Conservation (phyloP, 2,329 filamentous ascomycete genomes). For the Stachybotrys elegans region DNA sequence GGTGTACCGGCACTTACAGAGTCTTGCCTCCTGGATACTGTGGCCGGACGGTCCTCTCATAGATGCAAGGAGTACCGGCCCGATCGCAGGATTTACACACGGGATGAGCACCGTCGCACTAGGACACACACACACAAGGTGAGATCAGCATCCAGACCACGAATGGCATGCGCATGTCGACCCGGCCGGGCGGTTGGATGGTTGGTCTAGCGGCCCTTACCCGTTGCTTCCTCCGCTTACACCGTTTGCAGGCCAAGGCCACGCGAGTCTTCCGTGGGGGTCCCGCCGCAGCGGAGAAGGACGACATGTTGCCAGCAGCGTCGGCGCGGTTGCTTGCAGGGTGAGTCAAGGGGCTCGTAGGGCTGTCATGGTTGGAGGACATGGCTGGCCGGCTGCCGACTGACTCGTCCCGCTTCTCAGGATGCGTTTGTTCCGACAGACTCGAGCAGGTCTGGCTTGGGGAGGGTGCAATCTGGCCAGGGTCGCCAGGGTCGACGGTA, state of each 20-base stretch:
- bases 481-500: too few species aligned
- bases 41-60: slow-evolving; percentile 17
- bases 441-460: too few species aligned
- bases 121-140: not conserved
- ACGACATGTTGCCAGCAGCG: too few species aligned
- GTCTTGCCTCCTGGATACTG: slow-evolving; percentile 22
- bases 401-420: too few species aligned
- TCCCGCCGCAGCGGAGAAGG: not conserved
- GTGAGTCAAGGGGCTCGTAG: not conserved
- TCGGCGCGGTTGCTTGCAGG: not conserved
- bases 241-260: slow-evolving; percentile 18
- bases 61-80: slow-evolving; percentile 14
- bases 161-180: too few species aligned
- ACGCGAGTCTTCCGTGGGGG: slow-evolving; percentile 13
- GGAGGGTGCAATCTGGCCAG: too few species aligned
- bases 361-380: not conserved
- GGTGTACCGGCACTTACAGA: slow-evolving; percentile 9
- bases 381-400: slow-evolving; percentile 4
- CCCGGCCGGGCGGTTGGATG: too few species aligned
- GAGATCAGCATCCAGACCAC: too few species aligned
- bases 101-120: slow-evolving; percentile 20
- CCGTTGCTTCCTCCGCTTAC: slow-evolving; percentile 20
- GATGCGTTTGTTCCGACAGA: too few species aligned
- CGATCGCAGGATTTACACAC: slow-evolving; percentile 18
- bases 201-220: slow-evolving; percentile 10